phyloP scores from a whole-genome alignment of 805 yeast genomes.

The Saccharomycopsis amapae region DNA sequence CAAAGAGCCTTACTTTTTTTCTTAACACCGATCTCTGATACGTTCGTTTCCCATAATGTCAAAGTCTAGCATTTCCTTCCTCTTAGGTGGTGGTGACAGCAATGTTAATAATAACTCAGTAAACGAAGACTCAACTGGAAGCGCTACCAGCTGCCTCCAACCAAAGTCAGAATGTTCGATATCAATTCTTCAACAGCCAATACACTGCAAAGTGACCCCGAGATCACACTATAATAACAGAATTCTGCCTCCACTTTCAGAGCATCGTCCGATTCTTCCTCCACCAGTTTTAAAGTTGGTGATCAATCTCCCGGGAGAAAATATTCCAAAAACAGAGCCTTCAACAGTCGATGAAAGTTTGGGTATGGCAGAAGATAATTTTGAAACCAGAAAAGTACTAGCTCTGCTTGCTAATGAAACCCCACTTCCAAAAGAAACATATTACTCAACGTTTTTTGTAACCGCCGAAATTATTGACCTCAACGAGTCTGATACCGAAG shows the following conservation, averaged over 20 bases:
- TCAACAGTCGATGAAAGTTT: too few relatives aligned
- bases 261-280: slow-evolving; percentile 31
- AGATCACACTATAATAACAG: slow-evolving; percentile 18
- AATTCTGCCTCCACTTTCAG: slow-evolving; percentile 26
- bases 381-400: slow-evolving; percentile 16
- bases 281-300: slow-evolving; percentile 29
- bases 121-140: too few relatives aligned
- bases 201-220: slow-evolving; percentile 28
- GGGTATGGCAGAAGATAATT: background rate
- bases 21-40: too few relatives aligned
- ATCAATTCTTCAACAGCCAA: slow-evolving; percentile 29
- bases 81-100: slow-evolving; percentile 6
- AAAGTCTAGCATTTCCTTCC: slow-evolving; percentile 15
- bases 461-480: slow-evolving; percentile 15
- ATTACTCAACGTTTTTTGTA: slow-evolving; percentile 19
- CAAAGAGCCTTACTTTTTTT: too few relatives aligned
- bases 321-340: background rate
- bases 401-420: slow-evolving; percentile 8
- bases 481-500: background rate
- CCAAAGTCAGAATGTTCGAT: too few relatives aligned
- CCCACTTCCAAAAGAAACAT: slow-evolving; percentile 12
- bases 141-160: too few relatives aligned
- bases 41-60: too few relatives aligned
- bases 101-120: slow-evolving; percentile 8
- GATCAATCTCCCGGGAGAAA: slow-evolving; percentile 8